These are phyloP conservation scores for Penicillium lividum DNA, from an alignment of 495 filamentous ascomycete genomes.

Conservation along the genomic window DNA sequence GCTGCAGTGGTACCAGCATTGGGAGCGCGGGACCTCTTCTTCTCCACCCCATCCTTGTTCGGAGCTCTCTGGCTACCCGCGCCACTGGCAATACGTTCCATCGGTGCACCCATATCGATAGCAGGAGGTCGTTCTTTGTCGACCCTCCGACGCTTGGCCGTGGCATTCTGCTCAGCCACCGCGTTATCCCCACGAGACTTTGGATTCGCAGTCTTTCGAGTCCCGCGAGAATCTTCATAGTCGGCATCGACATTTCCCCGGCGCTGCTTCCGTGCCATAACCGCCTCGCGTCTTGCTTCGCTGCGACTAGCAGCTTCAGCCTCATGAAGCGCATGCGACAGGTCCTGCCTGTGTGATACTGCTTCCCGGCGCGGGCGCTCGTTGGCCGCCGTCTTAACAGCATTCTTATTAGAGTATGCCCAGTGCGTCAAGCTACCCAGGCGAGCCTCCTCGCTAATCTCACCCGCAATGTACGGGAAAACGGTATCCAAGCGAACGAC, in stretches of 20 bases:
- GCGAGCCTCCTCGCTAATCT: slow-evolving; percentile 93
- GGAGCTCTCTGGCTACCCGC: slow-evolving; percentile 44
- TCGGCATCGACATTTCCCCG: slow-evolving; percentile 71
- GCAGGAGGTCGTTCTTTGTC: slow-evolving; percentile 53
- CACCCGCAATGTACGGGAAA: slow-evolving; percentile 77
- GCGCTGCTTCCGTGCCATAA: slow-evolving; percentile 70
- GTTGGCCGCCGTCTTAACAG: slow-evolving; percentile 60
- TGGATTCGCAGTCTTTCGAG: slow-evolving; percentile 58
- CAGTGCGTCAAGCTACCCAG: slow-evolving; percentile 90
- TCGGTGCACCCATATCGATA: slow-evolving; percentile 53
- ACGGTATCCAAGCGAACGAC: slow-evolving; percentile 78
- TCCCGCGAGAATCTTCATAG: slow-evolving; percentile 64
- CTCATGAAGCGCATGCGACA: slow-evolving; percentile 62
- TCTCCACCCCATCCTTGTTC: slow-evolving; percentile 65
- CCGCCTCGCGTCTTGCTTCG: slow-evolving; percentile 76
- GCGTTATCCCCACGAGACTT: slow-evolving; percentile 63
- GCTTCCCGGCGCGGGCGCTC: slow-evolving; percentile 78
- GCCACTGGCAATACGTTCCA: slow-evolving; percentile 72
- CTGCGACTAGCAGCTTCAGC: slow-evolving; percentile 76
- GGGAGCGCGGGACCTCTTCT: slow-evolving; percentile 69
- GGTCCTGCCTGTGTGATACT: slow-evolving; percentile 62
- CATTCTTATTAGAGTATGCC: slow-evolving; percentile 87
- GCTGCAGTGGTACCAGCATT: slow-evolving; percentile 56
- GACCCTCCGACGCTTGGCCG: slow-evolving; percentile 76
- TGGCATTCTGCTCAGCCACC: slow-evolving; percentile 37